phyloP scores from a whole-genome alignment of 495 filamentous ascomycete species.

The Hyaloscypha bicolor region DNA sequence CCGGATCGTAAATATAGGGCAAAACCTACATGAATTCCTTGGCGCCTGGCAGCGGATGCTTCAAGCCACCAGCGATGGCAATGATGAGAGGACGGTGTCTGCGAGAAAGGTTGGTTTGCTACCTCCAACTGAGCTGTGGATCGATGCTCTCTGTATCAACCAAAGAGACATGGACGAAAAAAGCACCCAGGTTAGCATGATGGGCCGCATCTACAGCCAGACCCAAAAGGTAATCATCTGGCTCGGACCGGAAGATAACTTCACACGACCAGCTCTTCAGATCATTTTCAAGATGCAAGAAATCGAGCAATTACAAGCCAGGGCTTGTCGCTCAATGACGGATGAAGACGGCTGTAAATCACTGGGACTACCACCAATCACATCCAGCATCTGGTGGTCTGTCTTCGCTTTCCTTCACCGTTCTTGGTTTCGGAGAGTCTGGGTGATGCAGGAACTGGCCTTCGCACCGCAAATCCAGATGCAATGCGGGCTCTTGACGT shows the following conservation, averaged over 20 bases:
- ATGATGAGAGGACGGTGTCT: neutral
- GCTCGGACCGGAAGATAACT: neutral
- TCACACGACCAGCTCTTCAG: constrained; percentile 1
- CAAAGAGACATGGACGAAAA: constrained; percentile 6
- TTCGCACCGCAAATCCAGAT: constrained; percentile 6
- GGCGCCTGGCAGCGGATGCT: neutral
- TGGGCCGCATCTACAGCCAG: constrained; percentile 1
- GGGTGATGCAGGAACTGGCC: constrained; percentile 12
- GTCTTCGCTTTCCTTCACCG: neutral
- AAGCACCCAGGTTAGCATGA: constrained; percentile 6
- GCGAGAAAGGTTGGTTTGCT: neutral
- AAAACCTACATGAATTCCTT: neutral
- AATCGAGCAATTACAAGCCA: neutral
- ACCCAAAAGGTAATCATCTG: neutral
- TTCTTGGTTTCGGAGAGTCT: constrained; percentile 11
- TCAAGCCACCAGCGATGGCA: neutral
- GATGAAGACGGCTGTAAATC: neutral
- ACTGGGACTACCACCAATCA: neutral
- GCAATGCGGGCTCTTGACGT: constrained; percentile 10
- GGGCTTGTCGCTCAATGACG: neutral
- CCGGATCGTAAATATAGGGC: neutral
- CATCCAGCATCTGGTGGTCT: neutral
- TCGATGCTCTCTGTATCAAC: constrained; percentile 9
- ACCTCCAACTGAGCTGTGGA: neutral
- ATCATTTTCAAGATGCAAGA: constrained; percentile 2